Conservation (phyloP, 306 rosid genomes). For the Arachis hypogaea region DNA sequence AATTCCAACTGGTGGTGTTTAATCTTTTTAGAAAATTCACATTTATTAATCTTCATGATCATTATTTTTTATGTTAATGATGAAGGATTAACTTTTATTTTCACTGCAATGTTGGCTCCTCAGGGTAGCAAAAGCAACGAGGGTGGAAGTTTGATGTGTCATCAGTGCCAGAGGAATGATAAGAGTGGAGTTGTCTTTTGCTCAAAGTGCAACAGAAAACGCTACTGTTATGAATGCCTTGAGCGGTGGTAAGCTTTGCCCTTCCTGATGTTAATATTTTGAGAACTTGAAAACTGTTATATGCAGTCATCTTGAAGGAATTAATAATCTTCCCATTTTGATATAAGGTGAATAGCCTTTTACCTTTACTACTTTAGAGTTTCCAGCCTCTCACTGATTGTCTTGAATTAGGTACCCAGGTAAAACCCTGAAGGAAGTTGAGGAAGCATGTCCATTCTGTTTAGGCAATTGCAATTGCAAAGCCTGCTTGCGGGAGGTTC, state of each 20-base stretch:
- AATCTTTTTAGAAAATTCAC: not conserved
- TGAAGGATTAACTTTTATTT: constrained; percentile 8
- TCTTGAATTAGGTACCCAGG: constrained; percentile 65
- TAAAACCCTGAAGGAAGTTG: constrained; percentile 52
- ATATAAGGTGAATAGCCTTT: constrained; percentile 4
- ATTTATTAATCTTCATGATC: constrained; percentile 20
- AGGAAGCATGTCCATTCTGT: constrained; percentile 63
- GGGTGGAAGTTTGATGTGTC: constrained; percentile 71
- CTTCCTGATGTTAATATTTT: not conserved
- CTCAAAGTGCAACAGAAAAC: constrained; percentile 49
- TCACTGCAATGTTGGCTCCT: not conserved
- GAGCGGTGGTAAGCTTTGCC: constrained; percentile 52
- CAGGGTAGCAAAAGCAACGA: constrained; percentile 43
- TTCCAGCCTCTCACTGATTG: constrained; percentile 22
- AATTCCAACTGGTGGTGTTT: not conserved
- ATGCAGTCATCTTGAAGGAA: constrained; percentile 16
- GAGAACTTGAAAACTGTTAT: not conserved
- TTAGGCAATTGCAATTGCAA: constrained; percentile 71
- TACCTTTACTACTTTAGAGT: constrained; percentile 11
- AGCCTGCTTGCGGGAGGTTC: constrained; percentile 65
- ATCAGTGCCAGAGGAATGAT: constrained; percentile 72
- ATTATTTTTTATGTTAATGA: constrained; percentile 1
- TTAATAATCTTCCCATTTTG: constrained; percentile 20
- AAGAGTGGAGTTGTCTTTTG: constrained; percentile 65
- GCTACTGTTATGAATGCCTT: constrained; percentile 63